Evolutionary conservation across 495 filamentous ascomycete species (phyloP).

Genomic region (Cenococcum geophilum): DNA sequence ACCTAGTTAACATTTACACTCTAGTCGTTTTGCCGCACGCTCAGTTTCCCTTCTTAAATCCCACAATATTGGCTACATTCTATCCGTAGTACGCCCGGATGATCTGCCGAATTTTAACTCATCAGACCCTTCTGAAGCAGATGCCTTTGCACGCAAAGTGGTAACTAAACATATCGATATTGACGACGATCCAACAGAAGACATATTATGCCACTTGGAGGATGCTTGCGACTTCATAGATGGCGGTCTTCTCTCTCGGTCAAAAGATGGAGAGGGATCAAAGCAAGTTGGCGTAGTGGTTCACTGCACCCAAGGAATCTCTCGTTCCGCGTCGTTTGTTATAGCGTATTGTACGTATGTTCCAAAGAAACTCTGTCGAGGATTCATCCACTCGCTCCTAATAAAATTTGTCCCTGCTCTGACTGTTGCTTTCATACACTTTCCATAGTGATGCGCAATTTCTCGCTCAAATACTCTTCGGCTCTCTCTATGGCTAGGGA

Average conservation of each 20-base stretch:
- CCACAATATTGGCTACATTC: not conserved
- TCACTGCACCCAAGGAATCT: slow-evolving; percentile 8
- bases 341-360: not conserved
- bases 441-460: not conserved
- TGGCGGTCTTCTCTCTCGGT: not conserved
- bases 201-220: slow-evolving; percentile 3
- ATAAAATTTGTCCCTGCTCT: too few species aligned
- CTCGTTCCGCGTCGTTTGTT: slow-evolving; percentile 3
- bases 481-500: slow-evolving; percentile 5
- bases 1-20: too few species aligned
- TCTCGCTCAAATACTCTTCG: not conserved
- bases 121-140: too few species aligned
- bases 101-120: not conserved
- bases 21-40: not conserved
- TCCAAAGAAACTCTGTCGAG: too few species aligned
- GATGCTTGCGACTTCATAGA: slow-evolving; percentile 9
- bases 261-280: not conserved
- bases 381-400: too few species aligned
- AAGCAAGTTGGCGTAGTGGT: slow-evolving; percentile 3
- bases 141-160: not conserved
- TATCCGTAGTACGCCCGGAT: not conserved
- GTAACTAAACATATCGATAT: slow-evolving; percentile 1
- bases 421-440: too few species aligned
- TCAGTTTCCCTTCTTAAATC: not conserved
- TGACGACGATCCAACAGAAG: slow-evolving; percentile 5